A percentile compares a stretch with the other conserved stretches of the same genome.
Evolutionary conservation across 441 rosid species (phyloP).

Genomic region (Hypseocharis bilobata): DNA sequence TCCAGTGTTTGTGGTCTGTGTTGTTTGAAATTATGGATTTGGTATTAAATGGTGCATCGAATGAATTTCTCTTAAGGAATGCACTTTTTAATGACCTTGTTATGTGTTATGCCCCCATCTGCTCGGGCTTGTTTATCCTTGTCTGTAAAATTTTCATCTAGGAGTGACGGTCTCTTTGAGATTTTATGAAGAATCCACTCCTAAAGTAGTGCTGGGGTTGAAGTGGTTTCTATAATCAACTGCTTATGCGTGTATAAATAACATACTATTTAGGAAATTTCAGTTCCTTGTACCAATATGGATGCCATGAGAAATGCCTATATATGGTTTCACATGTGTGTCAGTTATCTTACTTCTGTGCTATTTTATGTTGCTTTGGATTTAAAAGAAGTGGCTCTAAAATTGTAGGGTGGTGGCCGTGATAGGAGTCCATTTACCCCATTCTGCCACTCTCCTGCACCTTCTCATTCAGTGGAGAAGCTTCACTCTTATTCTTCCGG

Average conservation of each 20-base stretch:
- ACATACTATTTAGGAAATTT: background rate
- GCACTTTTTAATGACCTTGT: no score
- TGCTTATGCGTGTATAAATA: background rate
- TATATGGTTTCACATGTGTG: background rate
- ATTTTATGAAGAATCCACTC: background rate
- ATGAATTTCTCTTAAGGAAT: background rate
- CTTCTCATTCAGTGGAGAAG: slow-evolving; percentile 31
- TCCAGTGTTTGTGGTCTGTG: background rate
- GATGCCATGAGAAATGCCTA: background rate
- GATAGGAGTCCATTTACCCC: slow-evolving; percentile 28
- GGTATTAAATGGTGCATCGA: background rate
- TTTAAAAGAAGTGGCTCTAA: slow-evolving; percentile 12
- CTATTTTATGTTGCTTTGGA: slow-evolving; percentile 8
- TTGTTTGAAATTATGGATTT: background rate
- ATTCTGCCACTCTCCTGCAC: slow-evolving; percentile 26
- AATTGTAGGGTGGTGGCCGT: slow-evolving; percentile 30
- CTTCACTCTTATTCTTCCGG: slow-evolving; percentile 22
- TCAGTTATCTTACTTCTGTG: background rate
- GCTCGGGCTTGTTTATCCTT: no score
- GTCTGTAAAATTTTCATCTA: no score
- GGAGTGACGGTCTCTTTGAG: no score
- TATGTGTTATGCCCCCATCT: no score
- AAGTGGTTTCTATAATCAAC: background rate
- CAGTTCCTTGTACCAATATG: background rate
- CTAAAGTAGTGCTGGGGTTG: background rate